Evolutionary conservation across 2,329 filamentous ascomycete species (phyloP).

Genomic region (Xylaria arbuscula): DNA sequence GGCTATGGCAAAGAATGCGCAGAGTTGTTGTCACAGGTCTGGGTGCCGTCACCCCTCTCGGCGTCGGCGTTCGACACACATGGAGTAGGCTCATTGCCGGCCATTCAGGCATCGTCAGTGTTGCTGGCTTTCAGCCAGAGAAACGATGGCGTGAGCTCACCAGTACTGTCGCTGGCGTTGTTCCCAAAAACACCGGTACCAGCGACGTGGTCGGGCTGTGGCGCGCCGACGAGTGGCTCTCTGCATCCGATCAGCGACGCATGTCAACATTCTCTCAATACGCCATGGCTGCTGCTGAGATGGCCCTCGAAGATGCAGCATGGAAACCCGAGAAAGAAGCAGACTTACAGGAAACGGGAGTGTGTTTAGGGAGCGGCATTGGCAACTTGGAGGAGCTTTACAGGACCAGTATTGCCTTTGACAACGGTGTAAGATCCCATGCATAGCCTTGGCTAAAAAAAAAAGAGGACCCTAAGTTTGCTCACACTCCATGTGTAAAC

Average conservation of each 20-base stretch:
- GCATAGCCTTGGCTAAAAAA: constrained; percentile 6
- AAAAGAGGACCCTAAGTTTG: constrained; percentile 6
- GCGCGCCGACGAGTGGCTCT: constrained; percentile 66
- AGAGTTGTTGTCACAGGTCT: constrained; percentile 87
- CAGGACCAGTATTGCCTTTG: constrained; percentile 80
- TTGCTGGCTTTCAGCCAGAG: constrained; percentile 68
- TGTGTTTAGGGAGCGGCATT: constrained; percentile 95
- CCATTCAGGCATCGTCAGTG: constrained; percentile 82
- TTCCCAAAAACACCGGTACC: constrained; percentile 63
- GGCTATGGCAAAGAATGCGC: constrained; percentile 64
- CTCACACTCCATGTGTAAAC: constrained; percentile 28
- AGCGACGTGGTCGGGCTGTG: constrained; percentile 53
- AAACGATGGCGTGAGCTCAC: constrained; percentile 76
- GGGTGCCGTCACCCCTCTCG: constrained; percentile 84
- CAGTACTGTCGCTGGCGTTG: constrained; percentile 84
- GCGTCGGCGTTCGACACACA: constrained; percentile 78
- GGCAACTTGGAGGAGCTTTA: constrained; percentile 94
- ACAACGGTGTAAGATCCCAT: constrained; percentile 70
- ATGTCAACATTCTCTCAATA: constrained; percentile 96
- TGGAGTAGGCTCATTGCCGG: constrained; percentile 86
- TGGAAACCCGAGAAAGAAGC: constrained; percentile 73
- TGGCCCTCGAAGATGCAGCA: constrained; percentile 84
- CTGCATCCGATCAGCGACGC: constrained; percentile 70
- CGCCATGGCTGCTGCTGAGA: constrained; percentile 84
- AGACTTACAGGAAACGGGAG: constrained; percentile 81